phyloP scores from a whole-genome alignment of 192 early-diverging fungal species.

The Gryganskiella cystojenkinii region DNA sequence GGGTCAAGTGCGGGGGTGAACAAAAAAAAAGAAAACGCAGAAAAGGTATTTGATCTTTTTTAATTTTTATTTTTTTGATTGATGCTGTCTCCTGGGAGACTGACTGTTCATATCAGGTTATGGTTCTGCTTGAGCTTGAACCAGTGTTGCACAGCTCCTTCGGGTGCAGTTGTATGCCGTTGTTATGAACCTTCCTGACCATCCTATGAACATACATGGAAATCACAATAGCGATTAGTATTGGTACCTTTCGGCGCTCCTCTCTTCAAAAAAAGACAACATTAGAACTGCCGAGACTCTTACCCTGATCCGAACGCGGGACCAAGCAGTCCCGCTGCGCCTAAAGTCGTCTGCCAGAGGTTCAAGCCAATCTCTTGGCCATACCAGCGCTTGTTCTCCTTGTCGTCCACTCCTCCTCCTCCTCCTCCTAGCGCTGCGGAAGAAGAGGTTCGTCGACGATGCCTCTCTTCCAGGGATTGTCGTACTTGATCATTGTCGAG shows the following conservation, averaged over 20 bases:
- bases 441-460: neutral
- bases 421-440: neutral
- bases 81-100: too few species aligned
- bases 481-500: too few species aligned
- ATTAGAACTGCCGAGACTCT: neutral
- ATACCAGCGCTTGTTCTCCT: slow-evolving; percentile 53
- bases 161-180: slow-evolving; percentile 29
- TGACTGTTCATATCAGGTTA: too few species aligned
- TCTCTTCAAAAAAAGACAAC: neutral
- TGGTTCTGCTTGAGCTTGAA: too few species aligned
- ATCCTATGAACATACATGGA: slow-evolving; percentile 10
- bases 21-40: too few species aligned
- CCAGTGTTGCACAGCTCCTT: slow-evolving; percentile 24
- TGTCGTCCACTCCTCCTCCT: slow-evolving; percentile 17
- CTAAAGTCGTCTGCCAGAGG: slow-evolving; percentile 50
- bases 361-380: slow-evolving; percentile 46
- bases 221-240: neutral
- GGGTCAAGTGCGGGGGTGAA: too few species aligned
- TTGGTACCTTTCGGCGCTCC: neutral
- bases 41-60: too few species aligned
- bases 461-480: neutral
- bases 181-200: slow-evolving; percentile 44
- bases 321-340: slow-evolving; percentile 34
- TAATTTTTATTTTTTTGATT: too few species aligned
- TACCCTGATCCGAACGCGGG: slow-evolving; percentile 50